Evolutionary conservation across 805 yeast species (phyloP).

Genomic region (Metschnikowia chrysomelidarum): DNA sequence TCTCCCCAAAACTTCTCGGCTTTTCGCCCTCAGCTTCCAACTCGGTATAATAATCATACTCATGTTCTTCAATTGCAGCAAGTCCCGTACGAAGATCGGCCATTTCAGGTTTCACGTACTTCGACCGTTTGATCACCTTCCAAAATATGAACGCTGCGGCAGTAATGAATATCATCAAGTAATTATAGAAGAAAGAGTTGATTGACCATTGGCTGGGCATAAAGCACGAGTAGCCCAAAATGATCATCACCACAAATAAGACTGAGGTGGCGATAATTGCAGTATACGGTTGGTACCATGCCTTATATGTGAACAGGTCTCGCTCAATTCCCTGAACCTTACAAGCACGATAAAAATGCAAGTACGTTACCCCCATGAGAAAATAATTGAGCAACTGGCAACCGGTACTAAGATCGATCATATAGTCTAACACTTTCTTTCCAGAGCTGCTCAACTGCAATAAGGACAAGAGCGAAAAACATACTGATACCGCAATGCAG

Average conservation of each 20-base stretch:
- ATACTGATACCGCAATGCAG: conserved; percentile 19
- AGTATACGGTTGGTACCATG: conserved; percentile 46
- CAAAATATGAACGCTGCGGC: conserved; percentile 31
- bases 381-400: conserved; percentile 22
- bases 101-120: conserved; percentile 39
- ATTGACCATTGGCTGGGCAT: conserved; percentile 63
- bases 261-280: conserved; percentile 30
- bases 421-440: conserved; percentile 18
- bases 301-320: conserved; percentile 35
- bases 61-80: conserved; percentile 50
- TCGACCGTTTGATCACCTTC: conserved; percentile 38
- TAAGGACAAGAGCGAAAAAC: conserved; percentile 21
- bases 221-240: conserved; percentile 69
- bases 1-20: conserved; percentile 15
- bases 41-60: conserved; percentile 38
- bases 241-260: conserved; percentile 47
- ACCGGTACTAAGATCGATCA: conserved; percentile 23
- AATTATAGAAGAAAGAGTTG: conserved; percentile 62
- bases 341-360: conserved; percentile 22
- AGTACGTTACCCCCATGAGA: conserved; percentile 21
- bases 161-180: conserved; percentile 62
- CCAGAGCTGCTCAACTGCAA: conserved; percentile 20
- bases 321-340: conserved; percentile 33
- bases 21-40: conserved; percentile 26
- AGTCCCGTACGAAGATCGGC: conserved; percentile 47